Percentiles rank a stretch among this genome's conserved stretches.
Conservation (phyloP, 106 monocot species). For the Platanthera zijinensis region DNA sequence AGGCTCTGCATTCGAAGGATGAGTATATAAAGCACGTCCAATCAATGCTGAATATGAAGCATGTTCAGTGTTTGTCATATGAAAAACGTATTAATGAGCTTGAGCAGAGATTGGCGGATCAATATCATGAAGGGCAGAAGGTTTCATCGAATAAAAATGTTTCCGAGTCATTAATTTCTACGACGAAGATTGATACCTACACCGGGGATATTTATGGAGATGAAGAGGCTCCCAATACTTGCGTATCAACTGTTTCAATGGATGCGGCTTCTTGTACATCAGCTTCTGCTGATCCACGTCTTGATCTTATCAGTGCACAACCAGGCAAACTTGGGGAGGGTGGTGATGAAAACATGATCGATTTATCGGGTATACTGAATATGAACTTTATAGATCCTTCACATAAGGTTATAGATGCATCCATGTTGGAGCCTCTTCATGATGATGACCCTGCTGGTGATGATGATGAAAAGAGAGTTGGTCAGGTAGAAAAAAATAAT, state of each 20-base stretch:
- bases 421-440: constrained; percentile 51
- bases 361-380: constrained; percentile 37
- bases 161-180: constrained; percentile 30
- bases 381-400: constrained; percentile 6
- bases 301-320: constrained; percentile 20
- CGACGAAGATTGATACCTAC: constrained; percentile 28
- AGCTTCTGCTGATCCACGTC: constrained; percentile 29
- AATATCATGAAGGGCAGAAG: constrained; percentile 51
- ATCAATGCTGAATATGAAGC: constrained; percentile 52
- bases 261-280: constrained; percentile 73
- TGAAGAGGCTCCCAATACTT: constrained; percentile 37
- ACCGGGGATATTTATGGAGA: constrained; percentile 42
- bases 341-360: constrained; percentile 92
- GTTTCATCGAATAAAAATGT: constrained; percentile 23
- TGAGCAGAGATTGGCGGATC: constrained; percentile 66
- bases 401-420: constrained; percentile 59
- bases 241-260: constrained; percentile 55
- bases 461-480: constrained; percentile 12
- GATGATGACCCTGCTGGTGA: constrained; percentile 32
- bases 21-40: constrained; percentile 75
- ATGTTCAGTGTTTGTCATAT: constrained; percentile 57
- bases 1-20: constrained; percentile 76
- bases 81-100: constrained; percentile 87
- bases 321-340: constrained; percentile 51
- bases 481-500: constrained; percentile 6